Evolutionary conservation across 2,329 filamentous ascomycete species (phyloP).

Genomic region (Teratosphaeria zuluensis): DNA sequence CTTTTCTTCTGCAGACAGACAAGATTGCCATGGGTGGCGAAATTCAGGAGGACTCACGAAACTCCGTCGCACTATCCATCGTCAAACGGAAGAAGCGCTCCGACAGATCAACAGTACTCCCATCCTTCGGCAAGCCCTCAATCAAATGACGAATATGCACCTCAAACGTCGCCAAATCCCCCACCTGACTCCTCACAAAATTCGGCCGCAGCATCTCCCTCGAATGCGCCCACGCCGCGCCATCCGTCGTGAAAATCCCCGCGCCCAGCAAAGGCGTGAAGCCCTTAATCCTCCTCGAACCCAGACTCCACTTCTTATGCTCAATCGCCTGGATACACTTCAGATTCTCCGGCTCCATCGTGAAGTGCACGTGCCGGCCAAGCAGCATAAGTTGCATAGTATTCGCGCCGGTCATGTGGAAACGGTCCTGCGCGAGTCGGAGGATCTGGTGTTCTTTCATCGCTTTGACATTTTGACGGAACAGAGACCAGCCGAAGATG

Average conservation of each 20-base stretch:
- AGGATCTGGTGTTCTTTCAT: conserved; percentile 30
- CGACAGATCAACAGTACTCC: conserved; percentile 47
- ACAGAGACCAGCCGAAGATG: conserved; percentile 44
- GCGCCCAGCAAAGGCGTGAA: conserved; percentile 35
- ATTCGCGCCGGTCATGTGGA: conserved; percentile 18
- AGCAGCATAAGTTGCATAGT: conserved; percentile 32
- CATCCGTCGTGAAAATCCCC: conserved; percentile 39
- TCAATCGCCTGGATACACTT: conserved; percentile 37
- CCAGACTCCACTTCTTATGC: conserved; percentile 39
- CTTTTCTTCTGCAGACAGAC: too few species aligned
- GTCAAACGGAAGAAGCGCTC: conserved; percentile 56
- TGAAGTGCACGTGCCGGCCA: conserved; percentile 27
- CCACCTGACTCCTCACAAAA: conserved; percentile 44
- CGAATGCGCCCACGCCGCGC: conserved; percentile 27
- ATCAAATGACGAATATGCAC: conserved; percentile 50
- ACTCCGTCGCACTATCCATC: conserved; percentile 57
- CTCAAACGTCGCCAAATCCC: conserved; percentile 50
- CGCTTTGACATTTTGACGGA: conserved; percentile 32
- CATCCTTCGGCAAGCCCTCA: conserved; percentile 45
- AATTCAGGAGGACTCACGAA: conserved; percentile 23
- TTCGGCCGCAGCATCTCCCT: conserved; percentile 44
- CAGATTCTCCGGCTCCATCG: conserved; percentile 39
- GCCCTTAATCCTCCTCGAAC: conserved; percentile 18
- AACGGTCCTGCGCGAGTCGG: conserved; percentile 25
- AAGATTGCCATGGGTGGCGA: background rate